Evolutionary conservation across 805 yeast genomes (phyloP).

Genomic region (Scheffersomyces amazonensis): DNA sequence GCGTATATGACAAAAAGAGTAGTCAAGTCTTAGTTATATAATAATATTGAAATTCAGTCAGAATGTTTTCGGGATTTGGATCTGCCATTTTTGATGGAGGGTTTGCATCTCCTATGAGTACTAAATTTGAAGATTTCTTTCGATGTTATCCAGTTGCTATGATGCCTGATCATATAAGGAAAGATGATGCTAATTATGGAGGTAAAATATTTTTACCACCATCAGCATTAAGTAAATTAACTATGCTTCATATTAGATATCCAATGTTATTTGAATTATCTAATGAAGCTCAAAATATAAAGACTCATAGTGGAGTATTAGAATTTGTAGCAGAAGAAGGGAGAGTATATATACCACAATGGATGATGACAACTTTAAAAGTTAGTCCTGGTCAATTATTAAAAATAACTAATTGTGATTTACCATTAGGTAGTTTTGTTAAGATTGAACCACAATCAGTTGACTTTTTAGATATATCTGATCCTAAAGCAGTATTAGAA

Average conservation of each 20-base stretch:
- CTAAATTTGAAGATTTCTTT: conserved; percentile 76
- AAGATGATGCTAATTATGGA: conserved; percentile 83
- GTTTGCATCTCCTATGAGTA: conserved; percentile 22
- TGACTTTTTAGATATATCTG: conserved; percentile 88
- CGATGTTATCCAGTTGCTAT: conserved; percentile 88
- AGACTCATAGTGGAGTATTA: conserved; percentile 89
- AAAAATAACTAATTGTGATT: conserved; percentile 69
- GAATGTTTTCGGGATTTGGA: conserved; percentile 45
- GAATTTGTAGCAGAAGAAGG: conserved; percentile 99
- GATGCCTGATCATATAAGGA: conserved; percentile 75
- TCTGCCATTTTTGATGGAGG: conserved; percentile 30
- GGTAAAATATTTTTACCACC: conserved; percentile 96
- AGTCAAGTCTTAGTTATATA: not conserved
- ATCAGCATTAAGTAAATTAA: conserved; percentile 81
- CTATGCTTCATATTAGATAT: conserved; percentile 88
- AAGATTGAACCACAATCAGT: conserved; percentile 94
- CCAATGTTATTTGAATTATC: conserved; percentile 90
- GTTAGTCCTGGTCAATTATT: conserved; percentile 79
- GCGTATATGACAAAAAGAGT: not conserved
- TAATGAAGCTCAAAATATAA: conserved; percentile 57
- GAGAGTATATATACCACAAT: conserved; percentile 86
- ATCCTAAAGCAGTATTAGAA: conserved; percentile 95
- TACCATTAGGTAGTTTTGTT: conserved; percentile 84
- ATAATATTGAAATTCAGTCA: too few species aligned
- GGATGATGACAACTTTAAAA: conserved; percentile 86